Evolutionary conservation across 208 protist genomes (phyloP).

Genomic region (Leishmania gerbilli): DNA sequence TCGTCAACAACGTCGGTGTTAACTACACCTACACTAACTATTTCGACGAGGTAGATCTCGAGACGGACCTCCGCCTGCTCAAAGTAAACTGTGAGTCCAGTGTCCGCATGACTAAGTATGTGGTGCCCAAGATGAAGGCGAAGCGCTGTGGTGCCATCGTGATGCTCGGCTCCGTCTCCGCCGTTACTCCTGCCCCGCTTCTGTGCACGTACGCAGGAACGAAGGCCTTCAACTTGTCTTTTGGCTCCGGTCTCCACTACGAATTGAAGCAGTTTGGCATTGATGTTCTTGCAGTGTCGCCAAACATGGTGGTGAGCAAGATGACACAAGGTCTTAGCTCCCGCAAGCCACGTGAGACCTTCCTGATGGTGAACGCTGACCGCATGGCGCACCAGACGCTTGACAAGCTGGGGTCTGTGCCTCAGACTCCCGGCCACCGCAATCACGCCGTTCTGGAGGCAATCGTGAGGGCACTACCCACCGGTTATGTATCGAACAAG

Average conservation of each 20-base stretch:
- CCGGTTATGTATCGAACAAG: constrained; percentile 35
- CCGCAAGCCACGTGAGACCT: constrained; percentile 64
- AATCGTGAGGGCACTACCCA: constrained; percentile 33
- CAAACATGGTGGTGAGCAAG: constrained; percentile 80
- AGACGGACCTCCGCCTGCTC: constrained; percentile 71
- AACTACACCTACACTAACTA: constrained; percentile 93
- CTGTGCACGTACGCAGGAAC: constrained; percentile 85
- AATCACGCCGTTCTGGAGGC: constrained; percentile 68
- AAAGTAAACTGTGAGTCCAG: constrained; percentile 89
- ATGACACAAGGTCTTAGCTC: constrained; percentile 81
- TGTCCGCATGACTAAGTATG: constrained; percentile 87
- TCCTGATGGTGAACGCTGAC: constrained; percentile 69
- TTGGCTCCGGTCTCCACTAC: constrained; percentile 55
- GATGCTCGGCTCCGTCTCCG: constrained; percentile 71
- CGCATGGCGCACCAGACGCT: constrained; percentile 76
- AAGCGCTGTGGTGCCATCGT: constrained; percentile 78
- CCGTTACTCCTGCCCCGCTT: constrained; percentile 70
- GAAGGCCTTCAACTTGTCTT: constrained; percentile 87
- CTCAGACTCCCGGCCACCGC: constrained; percentile 48
- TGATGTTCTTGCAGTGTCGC: constrained; percentile 70
- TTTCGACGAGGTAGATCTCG: constrained; percentile 78
- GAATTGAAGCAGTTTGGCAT: constrained; percentile 69
- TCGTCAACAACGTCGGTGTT: constrained; percentile 94
- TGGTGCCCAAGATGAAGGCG: constrained; percentile 74
- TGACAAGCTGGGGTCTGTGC: constrained; percentile 58